phyloP scores from a whole-genome alignment of 140 eudicot genomes.

The Bidens hawaiensis region DNA sequence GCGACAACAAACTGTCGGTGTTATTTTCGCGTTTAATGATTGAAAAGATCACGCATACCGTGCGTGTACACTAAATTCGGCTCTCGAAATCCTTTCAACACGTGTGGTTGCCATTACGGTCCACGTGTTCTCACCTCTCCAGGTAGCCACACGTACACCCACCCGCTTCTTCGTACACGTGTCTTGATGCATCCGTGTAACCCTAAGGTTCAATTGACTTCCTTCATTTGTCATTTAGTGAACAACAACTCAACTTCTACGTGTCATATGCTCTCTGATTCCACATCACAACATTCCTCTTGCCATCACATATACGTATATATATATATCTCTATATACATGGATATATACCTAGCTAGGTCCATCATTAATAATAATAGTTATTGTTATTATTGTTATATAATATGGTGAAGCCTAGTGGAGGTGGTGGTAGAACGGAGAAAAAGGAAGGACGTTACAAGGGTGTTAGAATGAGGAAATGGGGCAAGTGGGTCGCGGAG shows the following conservation, averaged over 20 bases:
- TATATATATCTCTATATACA: not conserved
- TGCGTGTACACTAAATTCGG: not conserved
- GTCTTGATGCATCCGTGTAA: constrained; percentile 17
- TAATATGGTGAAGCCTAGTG: constrained; percentile 26
- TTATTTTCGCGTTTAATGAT: too few species aligned
- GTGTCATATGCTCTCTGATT: constrained; percentile 8
- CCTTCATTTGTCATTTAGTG: not conserved
- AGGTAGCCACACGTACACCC: constrained; percentile 19
- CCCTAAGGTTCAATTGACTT: not conserved
- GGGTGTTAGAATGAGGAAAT: constrained; percentile 84
- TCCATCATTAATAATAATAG: too few species aligned
- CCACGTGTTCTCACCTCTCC: constrained; percentile 23
- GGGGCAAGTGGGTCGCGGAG: constrained; percentile 96
- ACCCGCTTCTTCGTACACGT: constrained; percentile 13
- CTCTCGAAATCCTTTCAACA: constrained; percentile 3
- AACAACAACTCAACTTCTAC: constrained; percentile 10
- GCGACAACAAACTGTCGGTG: too few species aligned
- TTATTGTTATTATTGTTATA: not conserved
- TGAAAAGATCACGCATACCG: not conserved
- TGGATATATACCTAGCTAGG: not conserved
- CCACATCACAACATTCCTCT: constrained; percentile 10
- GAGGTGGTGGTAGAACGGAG: constrained; percentile 25
- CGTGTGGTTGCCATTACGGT: constrained; percentile 15
- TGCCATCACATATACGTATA: not conserved
- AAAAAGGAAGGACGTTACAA: constrained; percentile 43